Evolutionary conservation across 805 yeast genomes (phyloP), one percentile per base, ranked within the genome.

Genomic region (Pichia thaimueangensis): DNA sequence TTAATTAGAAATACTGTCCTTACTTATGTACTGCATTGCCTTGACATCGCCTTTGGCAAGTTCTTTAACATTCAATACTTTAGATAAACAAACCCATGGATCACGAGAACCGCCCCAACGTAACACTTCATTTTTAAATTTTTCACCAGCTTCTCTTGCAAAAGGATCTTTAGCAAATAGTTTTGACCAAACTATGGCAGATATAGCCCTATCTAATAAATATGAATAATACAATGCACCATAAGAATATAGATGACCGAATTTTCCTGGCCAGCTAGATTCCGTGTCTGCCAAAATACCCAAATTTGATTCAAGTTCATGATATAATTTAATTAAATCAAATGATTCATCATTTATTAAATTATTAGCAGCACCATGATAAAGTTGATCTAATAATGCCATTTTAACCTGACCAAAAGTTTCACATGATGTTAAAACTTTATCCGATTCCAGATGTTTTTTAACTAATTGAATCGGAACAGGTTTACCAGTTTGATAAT

Each of bases 181-280:
- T 36, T 75, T 78, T 10, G 73, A 69, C 89, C 96, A 93, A 2
- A 91, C 74, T 55, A 79, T 80, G 21, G 87, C 77, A 0, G 97
- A 97, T 49, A 93, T 85, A 6, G 96, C 96, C 30, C 97, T 67
- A 63, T 93, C 98, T 43, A 93, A 73, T 39, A 93, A 62, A 58
- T 93, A 93, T 24, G 96, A 84, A 64, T 93, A 93, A 58, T 93
- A 93, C 1, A 89, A 85, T 0, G 97, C 86, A 1, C 97, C 97
- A 57, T 93, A 93, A 0, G 96, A 87, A 52, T 83, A 85, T 31
- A 93, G 65, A 57, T 93, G 98, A 1, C 96, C 95, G 63, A 93
- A 89, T 57, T 82, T 86, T 1, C 95, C 97, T 44, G 86, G 94
- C 96, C 97, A 89, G 21, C 80, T 81, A 2, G 95, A 80, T 49